Percentiles rank a stretch among this genome's conserved stretches.
Evolutionary conservation across 148 eudicot genomes (phyloP).

Genomic region (Suaeda aralocaspica): DNA sequence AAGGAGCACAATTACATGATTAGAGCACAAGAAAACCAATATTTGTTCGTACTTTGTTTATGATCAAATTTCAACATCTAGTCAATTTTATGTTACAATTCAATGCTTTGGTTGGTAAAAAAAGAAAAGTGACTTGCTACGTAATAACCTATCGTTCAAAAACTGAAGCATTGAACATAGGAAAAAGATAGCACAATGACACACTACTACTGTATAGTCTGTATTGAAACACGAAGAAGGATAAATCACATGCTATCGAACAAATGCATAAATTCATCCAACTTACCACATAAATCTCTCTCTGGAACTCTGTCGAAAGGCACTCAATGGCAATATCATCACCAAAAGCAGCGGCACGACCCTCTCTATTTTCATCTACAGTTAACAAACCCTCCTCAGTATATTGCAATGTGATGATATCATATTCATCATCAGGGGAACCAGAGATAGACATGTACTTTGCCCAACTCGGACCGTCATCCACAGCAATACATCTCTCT

Average conservation of each 20-base stretch:
- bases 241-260: neutral
- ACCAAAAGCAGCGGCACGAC: constrained; percentile 89
- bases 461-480: constrained; percentile 84
- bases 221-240: neutral
- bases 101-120: too few species aligned
- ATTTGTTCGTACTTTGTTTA: neutral
- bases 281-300: constrained; percentile 91
- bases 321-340: constrained; percentile 95
- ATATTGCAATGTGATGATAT: constrained; percentile 86
- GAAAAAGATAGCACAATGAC: neutral
- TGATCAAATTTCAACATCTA: too few species aligned
- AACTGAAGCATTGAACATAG: neutral
- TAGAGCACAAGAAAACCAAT: neutral
- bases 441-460: constrained; percentile 97
- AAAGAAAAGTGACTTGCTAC: too few species aligned
- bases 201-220: too few species aligned
- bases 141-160: neutral
- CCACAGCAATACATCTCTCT: constrained; percentile 87
- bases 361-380: constrained; percentile 83
- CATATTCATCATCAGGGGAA: constrained; percentile 75
- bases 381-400: constrained; percentile 89
- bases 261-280: neutral
- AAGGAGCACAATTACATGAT: neutral
- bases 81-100: too few species aligned
- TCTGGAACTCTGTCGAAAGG: constrained; percentile 78